Percentiles rank a stretch among this genome's conserved stretches.
Conservation (phyloP, 2,329 filamentous ascomycete species). For the Aureobasidium sp. region DNA sequence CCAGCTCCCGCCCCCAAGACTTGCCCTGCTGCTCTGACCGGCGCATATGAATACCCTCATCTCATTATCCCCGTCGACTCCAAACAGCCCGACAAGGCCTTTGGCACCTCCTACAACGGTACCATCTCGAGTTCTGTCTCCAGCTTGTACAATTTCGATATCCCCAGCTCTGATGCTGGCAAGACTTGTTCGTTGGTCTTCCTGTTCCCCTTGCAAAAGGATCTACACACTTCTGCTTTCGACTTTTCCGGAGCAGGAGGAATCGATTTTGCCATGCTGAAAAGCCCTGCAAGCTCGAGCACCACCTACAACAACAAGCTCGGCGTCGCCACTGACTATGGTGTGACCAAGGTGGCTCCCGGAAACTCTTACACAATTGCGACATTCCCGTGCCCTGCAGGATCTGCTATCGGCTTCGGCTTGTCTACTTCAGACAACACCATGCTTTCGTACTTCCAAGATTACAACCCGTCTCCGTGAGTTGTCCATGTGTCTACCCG, state of each 20-base stretch:
- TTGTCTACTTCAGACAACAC: slow-evolving; percentile 45
- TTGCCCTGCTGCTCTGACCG: slow-evolving; percentile 18
- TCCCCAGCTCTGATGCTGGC: slow-evolving; percentile 47
- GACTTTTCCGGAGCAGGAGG: slow-evolving; percentile 47
- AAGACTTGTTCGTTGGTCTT: slow-evolving; percentile 59
- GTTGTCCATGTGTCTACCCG: neutral
- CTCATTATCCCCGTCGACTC: slow-evolving; percentile 57
- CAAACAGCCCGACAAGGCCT: slow-evolving; percentile 43
- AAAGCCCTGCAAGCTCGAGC: slow-evolving; percentile 35
- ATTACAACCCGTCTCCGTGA: slow-evolving; percentile 44
- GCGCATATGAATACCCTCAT: slow-evolving; percentile 44
- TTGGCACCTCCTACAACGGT: slow-evolving; percentile 51
- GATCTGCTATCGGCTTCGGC: slow-evolving; percentile 46
- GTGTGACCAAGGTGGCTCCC: slow-evolving; percentile 34
- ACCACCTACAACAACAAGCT: slow-evolving; percentile 53
- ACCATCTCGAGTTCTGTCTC: slow-evolving; percentile 48
- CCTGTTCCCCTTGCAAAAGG: slow-evolving; percentile 51
- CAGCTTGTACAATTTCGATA: slow-evolving; percentile 64
- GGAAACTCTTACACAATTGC: slow-evolving; percentile 50
- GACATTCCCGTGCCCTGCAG: slow-evolving; percentile 50
- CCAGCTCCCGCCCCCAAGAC: slow-evolving; percentile 28
- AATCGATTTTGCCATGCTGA: slow-evolving; percentile 41
- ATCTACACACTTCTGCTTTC: slow-evolving; percentile 55
- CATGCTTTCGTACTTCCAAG: slow-evolving; percentile 53
- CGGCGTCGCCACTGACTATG: slow-evolving; percentile 38